Base-by-base conservation (phyloP, 192 early-diverging fungal genomes). In the Linnemannia exigua region DNA sequence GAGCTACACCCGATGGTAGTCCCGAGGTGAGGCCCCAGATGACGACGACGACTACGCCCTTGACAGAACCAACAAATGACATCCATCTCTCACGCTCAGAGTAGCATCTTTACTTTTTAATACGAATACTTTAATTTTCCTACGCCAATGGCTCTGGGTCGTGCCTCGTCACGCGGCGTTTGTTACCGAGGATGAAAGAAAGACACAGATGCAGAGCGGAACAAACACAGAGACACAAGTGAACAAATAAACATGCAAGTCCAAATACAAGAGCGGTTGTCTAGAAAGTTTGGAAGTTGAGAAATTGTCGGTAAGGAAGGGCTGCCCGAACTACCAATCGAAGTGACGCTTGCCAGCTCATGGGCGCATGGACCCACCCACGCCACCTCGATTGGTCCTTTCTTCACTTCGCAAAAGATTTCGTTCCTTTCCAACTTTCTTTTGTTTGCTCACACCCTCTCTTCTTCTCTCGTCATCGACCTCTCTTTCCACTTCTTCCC, bases 1-100 rank as follows among this genome's bases (percentile, higher is more conserved):
- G 12, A 22, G 66, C 68, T 8, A 50, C 75, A 22, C 63, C 63
- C 47, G 75, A 76, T 44, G 46, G 63, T 48, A 76, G 75, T 2
- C 54, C 75, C 44, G 63, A 75, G 38, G 6, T 67, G 54, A 63
- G 47, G 58, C 15, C 74, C 7, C 58, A 31, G 58, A 54, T 11
- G 22, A n/a, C n/a, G 22, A 63, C 58, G 58, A 63, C n/a, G 28
- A 31, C 54, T 1, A n/a, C 58, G 28, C 58, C 58, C 8, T 31
- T 31, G 15, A 63, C 28, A 12, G 58, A 25, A 0, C 58, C 28
- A 14, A 15, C 58, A 28, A 11, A 63, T 31, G 58, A 63, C 31
- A 63, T 63, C 28, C 25, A 63, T 31, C 28, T 63, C 58, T 31
- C 28, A 63, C 28, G 28, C 15, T 12, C 58, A 31, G 25, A 61